Evolutionary conservation across 225 moss, liverwort and hornwort genomes (phyloP).

Genomic region (Ulota crispa): DNA sequence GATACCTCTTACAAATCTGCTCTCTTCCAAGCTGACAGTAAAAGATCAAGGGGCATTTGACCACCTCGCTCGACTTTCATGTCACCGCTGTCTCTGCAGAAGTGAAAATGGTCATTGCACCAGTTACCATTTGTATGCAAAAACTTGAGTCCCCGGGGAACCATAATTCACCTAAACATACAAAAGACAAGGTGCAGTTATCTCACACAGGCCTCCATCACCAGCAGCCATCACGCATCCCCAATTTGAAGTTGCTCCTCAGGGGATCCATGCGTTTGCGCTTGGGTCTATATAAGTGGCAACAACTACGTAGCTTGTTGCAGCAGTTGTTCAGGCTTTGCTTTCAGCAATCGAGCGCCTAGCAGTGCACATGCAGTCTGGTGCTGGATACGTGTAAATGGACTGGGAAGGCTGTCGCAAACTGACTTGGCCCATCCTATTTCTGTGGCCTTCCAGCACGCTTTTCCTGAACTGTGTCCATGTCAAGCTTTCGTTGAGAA

Average conservation of each 20-base stretch:
- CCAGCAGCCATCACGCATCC: conserved; percentile 1
- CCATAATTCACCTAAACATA: conserved; percentile 2
- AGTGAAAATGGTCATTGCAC: conserved; percentile 7
- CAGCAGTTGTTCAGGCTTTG: conserved; percentile 10
- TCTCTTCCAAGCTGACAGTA: not conserved
- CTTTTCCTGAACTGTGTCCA: conserved; percentile 65
- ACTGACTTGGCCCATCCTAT: conserved; percentile 80
- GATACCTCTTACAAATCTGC: conserved; percentile 7
- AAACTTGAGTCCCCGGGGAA: conserved; percentile 10
- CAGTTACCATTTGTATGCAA: conserved; percentile 9
- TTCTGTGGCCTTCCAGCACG: conserved; percentile 62
- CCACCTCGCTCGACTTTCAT: not conserved
- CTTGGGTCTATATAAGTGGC: not conserved
- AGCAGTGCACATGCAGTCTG: conserved; percentile 87
- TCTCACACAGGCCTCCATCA: conserved; percentile 15
- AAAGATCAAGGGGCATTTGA: not conserved
- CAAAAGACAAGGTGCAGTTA: conserved; percentile 17
- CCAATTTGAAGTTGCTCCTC: conserved; percentile 17
- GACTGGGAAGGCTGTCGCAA: conserved; percentile 69
- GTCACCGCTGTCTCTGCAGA: not conserved
- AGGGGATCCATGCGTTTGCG: not conserved
- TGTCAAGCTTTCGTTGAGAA: conserved; percentile 49
- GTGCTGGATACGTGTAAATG: conserved; percentile 91
- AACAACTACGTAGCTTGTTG: conserved; percentile 2
- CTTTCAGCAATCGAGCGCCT: conserved; percentile 40